Evolutionary conservation across 2,329 filamentous ascomycete genomes (phyloP).

Genomic region (Malbranchea cinnamomea): DNA sequence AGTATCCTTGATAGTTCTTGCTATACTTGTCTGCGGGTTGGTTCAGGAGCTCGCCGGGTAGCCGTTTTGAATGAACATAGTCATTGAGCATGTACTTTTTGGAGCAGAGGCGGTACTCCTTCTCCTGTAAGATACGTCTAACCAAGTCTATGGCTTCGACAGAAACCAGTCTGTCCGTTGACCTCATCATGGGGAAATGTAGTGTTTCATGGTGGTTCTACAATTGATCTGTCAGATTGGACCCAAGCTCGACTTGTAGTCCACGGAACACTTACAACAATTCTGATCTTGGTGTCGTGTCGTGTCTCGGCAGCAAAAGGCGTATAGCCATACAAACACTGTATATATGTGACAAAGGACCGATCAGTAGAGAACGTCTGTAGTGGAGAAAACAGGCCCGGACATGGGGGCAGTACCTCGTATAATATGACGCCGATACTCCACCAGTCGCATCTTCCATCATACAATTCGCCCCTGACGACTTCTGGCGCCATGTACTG

Average conservation of each 20-base stretch:
- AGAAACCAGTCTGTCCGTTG: constrained; percentile 44
- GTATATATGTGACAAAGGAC: not conserved
- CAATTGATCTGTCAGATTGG: constrained; percentile 3
- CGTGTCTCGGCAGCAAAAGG: constrained; percentile 75
- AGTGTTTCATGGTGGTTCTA: constrained; percentile 58
- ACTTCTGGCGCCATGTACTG: constrained; percentile 99
- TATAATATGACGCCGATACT: constrained; percentile 89
- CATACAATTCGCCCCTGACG: constrained; percentile 65
- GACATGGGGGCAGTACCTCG: constrained; percentile 37
- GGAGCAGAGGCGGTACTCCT: constrained; percentile 61
- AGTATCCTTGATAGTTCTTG: constrained; percentile 36
- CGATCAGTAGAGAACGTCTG: not conserved
- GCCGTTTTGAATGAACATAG: constrained; percentile 18
- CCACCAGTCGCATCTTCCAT: constrained; percentile 94
- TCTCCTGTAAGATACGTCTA: constrained; percentile 54
- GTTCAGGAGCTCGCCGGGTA: constrained; percentile 18
- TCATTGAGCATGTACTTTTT: constrained; percentile 59
- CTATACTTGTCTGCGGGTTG: constrained; percentile 17
- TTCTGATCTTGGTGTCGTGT: constrained; percentile 72
- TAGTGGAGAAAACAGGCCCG: not conserved
- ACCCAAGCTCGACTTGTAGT: not conserved
- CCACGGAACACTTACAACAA: constrained; percentile 43
- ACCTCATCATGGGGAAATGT: constrained; percentile 47
- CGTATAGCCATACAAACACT: constrained; percentile 80
- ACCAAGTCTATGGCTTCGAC: constrained; percentile 65